Evolutionary conservation across 495 filamentous ascomycete species (phyloP), one percentile per base, ranked within the genome.

Genomic region (Penicillium daleae): DNA sequence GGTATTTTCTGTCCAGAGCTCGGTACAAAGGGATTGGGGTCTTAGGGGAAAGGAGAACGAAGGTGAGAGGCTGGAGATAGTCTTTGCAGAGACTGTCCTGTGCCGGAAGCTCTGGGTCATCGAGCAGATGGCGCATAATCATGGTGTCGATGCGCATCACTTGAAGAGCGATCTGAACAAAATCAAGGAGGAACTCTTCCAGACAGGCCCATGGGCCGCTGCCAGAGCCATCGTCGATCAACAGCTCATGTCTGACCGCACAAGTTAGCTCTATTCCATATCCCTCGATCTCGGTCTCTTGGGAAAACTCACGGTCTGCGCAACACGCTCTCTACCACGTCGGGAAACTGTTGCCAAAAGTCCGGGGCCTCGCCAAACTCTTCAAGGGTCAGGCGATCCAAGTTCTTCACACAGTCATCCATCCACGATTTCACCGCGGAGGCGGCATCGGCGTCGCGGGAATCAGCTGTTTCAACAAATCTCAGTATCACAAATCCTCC

Each of bases 321-420:
- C 49, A 84, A 61, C 19, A 86, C 53, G 40, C 61, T 63, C 42
- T 84, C 80, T 32, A 82, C 57, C 26, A 86, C 24, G 0, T 33
- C 54, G 2, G 83, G 81, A 7, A 88, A 40, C 12, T 80, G 74
- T 27, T 84, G 78, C 85, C 85, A 88, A 64, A 86, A 85, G 8
- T 79, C 76, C 26, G 65, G 60, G 31, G 86, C 73, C 3, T 84
- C 75, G 3, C 58, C 42, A 8, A 74, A 62, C 12, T 66, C 63
- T 22, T 65, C 68, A 26, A 66, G 69, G 2, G 67, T 74, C 26
- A 80, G 49, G 50, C 74, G 67, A 40, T 73, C 63, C 17, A 77
- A 49, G 8, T 71, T 71, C 40, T 66, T 66, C 26, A 59, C 70
- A 31, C 72, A 75, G 9, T 72, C 64, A 33, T 73, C 70, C 22